Evolutionary conservation across 352 stramenopile genomes (phyloP).

Genomic region (Phytophthora rubi): DNA sequence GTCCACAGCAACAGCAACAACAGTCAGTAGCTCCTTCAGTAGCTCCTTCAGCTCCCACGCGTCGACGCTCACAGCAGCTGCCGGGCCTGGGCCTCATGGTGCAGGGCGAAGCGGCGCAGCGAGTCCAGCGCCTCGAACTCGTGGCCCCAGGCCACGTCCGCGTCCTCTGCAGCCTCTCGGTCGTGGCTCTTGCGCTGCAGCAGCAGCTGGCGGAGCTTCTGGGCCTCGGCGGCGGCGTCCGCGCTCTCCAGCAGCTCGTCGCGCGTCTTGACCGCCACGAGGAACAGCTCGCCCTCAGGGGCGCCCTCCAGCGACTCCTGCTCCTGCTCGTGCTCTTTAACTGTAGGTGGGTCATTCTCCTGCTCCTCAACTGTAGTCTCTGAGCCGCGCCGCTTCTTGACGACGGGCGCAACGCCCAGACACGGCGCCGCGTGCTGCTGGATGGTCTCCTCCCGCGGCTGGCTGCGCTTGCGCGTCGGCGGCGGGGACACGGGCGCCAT

Average conservation of each 20-base stretch:
- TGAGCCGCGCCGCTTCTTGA: conserved; percentile 37
- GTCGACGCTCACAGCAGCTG: conserved; percentile 38
- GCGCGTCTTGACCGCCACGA: conserved; percentile 55
- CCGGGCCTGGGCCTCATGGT: conserved; percentile 40
- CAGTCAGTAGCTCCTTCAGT: background rate
- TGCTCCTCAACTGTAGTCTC: conserved; percentile 15
- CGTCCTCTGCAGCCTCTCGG: conserved; percentile 7
- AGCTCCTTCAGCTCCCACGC: background rate
- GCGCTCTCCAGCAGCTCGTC: conserved; percentile 51
- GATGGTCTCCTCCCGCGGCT: conserved; percentile 26
- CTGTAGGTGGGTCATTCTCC: background rate
- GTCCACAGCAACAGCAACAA: conserved; percentile 14
- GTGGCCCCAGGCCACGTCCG: conserved; percentile 43
- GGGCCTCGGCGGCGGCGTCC: conserved; percentile 38
- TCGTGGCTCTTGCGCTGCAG: conserved; percentile 6
- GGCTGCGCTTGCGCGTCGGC: conserved; percentile 34
- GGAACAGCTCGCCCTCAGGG: conserved; percentile 63
- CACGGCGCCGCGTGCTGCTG: conserved; percentile 23
- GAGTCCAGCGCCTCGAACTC: conserved; percentile 56
- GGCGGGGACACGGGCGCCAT: conserved; percentile 23
- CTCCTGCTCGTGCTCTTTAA: background rate
- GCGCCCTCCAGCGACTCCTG: conserved; percentile 54
- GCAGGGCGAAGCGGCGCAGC: conserved; percentile 46
- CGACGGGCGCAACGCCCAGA: conserved; percentile 26
- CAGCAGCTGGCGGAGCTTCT: conserved; percentile 46